Conservation (phyloP, 129 eudicot species). For the Escallonia herrerae region DNA sequence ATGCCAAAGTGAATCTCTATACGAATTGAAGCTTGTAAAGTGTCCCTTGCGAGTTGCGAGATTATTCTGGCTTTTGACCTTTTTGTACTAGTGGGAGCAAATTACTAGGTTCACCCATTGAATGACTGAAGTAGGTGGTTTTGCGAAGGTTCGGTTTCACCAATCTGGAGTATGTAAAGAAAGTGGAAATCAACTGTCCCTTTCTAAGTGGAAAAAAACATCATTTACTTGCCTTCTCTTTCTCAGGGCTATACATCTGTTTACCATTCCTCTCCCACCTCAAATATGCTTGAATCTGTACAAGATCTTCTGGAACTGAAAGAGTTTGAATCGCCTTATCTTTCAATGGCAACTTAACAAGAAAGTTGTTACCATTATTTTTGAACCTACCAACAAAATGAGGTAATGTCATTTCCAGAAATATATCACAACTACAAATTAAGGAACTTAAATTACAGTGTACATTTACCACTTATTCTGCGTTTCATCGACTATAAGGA, state of each 20-base stretch:
- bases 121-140: too few relatives aligned
- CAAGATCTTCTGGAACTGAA: conserved; percentile 87
- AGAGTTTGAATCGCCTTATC: conserved; percentile 30
- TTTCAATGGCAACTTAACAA: conserved; percentile 38
- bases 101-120: too few relatives aligned
- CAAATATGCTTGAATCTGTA: conserved; percentile 87
- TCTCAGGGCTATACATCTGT: conserved; percentile 81
- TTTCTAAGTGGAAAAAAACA: neutral
- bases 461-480: conserved; percentile 61
- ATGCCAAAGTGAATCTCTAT: too few relatives aligned
- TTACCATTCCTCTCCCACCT: conserved; percentile 98
- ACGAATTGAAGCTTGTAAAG: too few relatives aligned
- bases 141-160: too few relatives aligned
- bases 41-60: too few relatives aligned
- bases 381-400: conserved; percentile 55
- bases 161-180: too few relatives aligned
- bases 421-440: neutral
- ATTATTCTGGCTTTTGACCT: too few relatives aligned
- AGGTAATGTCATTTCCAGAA: conserved; percentile 1
- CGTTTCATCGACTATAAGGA: conserved; percentile 74
- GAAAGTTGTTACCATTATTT: conserved; percentile 68
- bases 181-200: too few relatives aligned
- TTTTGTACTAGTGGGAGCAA: too few relatives aligned
- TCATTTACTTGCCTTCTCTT: conserved; percentile 63
- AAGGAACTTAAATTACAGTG: conserved; percentile 4